Evolutionary conservation across 2,329 filamentous ascomycete genomes (phyloP), one percentile per base, ranked within the genome.

Genomic region (Rutstroemia sp.): DNA sequence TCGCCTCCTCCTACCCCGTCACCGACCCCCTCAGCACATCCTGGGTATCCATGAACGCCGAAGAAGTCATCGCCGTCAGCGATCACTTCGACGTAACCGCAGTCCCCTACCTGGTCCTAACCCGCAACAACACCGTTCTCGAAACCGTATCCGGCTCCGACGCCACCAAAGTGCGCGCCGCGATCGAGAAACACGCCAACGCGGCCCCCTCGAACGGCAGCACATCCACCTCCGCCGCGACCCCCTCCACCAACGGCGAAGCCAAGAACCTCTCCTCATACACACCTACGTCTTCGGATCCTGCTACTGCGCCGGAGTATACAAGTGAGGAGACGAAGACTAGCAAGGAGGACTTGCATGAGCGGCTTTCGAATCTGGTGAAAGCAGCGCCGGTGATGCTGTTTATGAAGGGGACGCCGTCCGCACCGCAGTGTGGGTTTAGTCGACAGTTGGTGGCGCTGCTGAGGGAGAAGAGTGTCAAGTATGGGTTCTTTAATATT

Each of bases 401-500:
- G 27, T 99, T 99, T 73, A 96, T 96, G 90, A 96, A 96, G 76
- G 92, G 91, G n/a, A 95, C 89, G 2, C 91, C 91, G 0, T 89
- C 85, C 62, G 81, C 83, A 34, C 91, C 91, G 1, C 88, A 95
- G 72, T 96, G 92, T 68, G 91, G 94, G 2, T 99, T 99, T 74
- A 95, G 89, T 63, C 60, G 92, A 64, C 91, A 96, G 75, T 76
- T 96, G 46, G 94, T 99, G 45, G 84, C 78, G 25, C 82, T 99
- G 48, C 75, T 99, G 66, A 82, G 94, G 52, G 92, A 97, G 74
- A 86, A 90, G 69, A 87, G 87, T 50, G 88, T 99, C 59, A 90
- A 95, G 71, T 99, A 97, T 71, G 94, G 94, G 19, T 99, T 99
- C 78, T 99, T 99, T 78, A 97, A 99, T 71, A 99, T 99, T 62